These are phyloP conservation scores for Monilinia vaccinii-corymbosi DNA, from an alignment of 2,329 filamentous ascomycete species.

Conservation along the genomic window DNA sequence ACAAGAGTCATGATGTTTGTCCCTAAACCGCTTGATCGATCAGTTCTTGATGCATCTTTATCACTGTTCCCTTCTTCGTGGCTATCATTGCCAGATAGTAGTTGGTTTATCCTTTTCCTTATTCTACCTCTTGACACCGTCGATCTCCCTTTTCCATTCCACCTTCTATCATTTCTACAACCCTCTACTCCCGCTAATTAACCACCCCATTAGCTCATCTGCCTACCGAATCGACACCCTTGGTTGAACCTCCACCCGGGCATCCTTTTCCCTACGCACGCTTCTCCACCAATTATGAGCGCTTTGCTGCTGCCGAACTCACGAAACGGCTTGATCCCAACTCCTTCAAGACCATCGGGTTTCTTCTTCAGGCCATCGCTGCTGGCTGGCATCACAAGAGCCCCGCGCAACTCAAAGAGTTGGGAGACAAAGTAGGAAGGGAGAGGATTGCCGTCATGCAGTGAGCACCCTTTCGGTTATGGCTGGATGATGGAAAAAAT, in stretches of 20 bases:
- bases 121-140: conserved; percentile 30
- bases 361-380: conserved; percentile 69
- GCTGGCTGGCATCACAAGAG: conserved; percentile 74
- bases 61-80: conserved; percentile 59
- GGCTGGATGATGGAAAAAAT: neutral
- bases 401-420: conserved; percentile 50
- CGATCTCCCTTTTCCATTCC: conserved; percentile 25
- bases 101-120: conserved; percentile 35
- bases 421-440: conserved; percentile 62
- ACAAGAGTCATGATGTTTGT: conserved; percentile 49
- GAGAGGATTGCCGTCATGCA: conserved; percentile 70
- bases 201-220: conserved; percentile 24
- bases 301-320: conserved; percentile 73
- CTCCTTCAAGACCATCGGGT: conserved; percentile 56
- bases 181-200: neutral
- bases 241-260: conserved; percentile 29
- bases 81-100: conserved; percentile 52
- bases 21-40: conserved; percentile 60
- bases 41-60: conserved; percentile 53
- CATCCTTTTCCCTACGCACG: conserved; percentile 33
- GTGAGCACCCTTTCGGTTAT: neutral
- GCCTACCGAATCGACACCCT: conserved; percentile 37
- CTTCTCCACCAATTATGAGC: conserved; percentile 71
- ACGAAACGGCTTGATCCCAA: conserved; percentile 55
- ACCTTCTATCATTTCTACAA: conserved; percentile 50